Evolutionary conservation across 176 grass and related monocot genomes (phyloP), one percentile per base, ranked within the genome.

Genomic region (Zea luxurians): DNA sequence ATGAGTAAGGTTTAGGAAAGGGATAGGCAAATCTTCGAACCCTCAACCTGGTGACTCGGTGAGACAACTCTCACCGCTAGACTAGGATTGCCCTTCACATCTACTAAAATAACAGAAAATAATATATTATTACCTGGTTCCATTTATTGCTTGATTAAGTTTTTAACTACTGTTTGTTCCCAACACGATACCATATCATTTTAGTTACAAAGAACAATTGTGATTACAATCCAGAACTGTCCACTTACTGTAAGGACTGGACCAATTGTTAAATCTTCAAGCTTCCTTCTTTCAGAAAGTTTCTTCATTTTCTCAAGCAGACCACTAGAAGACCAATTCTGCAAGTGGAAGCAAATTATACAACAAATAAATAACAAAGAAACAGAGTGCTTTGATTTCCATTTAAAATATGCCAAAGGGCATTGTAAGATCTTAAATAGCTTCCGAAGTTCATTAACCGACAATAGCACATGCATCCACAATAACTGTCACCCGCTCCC

Each of bases 231-330:
- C 41, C 42, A 55, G 15, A 87, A n/a, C 37, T 66, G 42, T 34
- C 52, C n/a, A 86, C 88, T 92, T 84, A 98, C 96, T 38, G 92
- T 98, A 75, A 95, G 89, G 76, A 95, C 96, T 48, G 96, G 92
- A 34, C 96, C 96, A 74, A 98, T 55, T 36, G 96, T 98, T 86
- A 98, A 91, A 82, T 95, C 96, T 86, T 95, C 83, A 49, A 98
- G 85, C 48, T 92, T 98, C 67, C 92, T 92, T 79, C 92, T 85
- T 58, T 80, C 88, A 78, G 96, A 93, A 81, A 91, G 90, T 79
- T 13, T 64, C 70, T 89, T 89, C 89, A 98, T 86, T 85, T 98
- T 98, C 66, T 87, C 82, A 83, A 98, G 76, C 50, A 98, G 75
- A 15, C 87, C 90, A 82, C 78, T 92, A 59, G 96, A 90, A 54